These are phyloP conservation scores for Calycina herbarum DNA, from an alignment of 2,329 filamentous ascomycete genomes.

Conservation along the genomic window DNA sequence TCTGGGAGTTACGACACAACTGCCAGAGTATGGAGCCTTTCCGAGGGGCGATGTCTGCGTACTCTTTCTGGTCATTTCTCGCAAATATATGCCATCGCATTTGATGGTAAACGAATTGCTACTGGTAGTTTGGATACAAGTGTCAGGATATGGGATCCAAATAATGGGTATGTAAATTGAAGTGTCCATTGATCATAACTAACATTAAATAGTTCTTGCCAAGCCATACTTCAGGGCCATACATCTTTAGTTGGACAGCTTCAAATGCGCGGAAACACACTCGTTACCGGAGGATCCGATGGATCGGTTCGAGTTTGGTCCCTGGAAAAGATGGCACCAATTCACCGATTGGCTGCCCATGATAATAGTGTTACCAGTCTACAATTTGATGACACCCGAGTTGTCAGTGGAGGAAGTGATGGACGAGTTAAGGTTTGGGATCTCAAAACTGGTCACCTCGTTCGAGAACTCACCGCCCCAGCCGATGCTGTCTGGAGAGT, in stretches of 20 bases:
- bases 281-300: constrained; percentile 95
- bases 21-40: constrained; percentile 96
- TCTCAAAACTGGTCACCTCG: constrained; percentile 83
- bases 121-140: constrained; percentile 96
- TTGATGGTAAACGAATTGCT: constrained; percentile 89
- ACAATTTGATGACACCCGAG: constrained; percentile 93
- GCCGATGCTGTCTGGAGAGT: constrained; percentile 97
- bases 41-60: constrained; percentile 86
- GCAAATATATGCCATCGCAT: constrained; percentile 98
- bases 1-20: constrained; percentile 98
- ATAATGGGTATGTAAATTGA: constrained; percentile 65
- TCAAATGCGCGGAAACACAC: constrained; percentile 90
- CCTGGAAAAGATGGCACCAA: constrained; percentile 82
- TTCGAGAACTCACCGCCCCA: constrained; percentile 86
- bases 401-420: constrained; percentile 94
- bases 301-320: constrained; percentile 97
- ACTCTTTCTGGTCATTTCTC: constrained; percentile 94
- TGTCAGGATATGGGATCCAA: constrained; percentile 93
- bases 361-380: constrained; percentile 98
- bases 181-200: constrained; percentile 53
- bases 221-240: constrained; percentile 92
- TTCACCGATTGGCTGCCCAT: constrained; percentile 92
- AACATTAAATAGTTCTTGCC: constrained; percentile 45
- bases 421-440: constrained; percentile 99
- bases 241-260: constrained; percentile 95